Conservation (phyloP, 2,329 filamentous ascomycete genomes). For the Stachybotrys chlorohalonatus region DNA sequence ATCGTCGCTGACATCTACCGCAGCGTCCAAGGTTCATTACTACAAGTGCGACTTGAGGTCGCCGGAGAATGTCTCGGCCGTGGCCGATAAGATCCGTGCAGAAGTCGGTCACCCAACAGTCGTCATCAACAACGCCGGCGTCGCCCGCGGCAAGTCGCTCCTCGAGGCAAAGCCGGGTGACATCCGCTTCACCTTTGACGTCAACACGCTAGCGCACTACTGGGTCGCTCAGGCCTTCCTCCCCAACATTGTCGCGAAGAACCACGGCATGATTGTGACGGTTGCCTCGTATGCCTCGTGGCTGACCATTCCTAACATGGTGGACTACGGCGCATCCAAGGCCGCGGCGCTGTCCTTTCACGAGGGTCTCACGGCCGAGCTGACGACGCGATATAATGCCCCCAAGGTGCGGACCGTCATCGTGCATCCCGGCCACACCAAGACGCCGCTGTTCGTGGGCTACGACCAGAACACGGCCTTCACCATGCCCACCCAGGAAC, state of each 20-base stretch:
- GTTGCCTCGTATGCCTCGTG: slow-evolving; percentile 57
- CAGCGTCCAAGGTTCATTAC: slow-evolving; percentile 49
- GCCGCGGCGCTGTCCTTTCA: slow-evolving; percentile 59
- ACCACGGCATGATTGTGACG: slow-evolving; percentile 68
- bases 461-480: slow-evolving; percentile 43
- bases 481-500: slow-evolving; percentile 23
- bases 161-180: slow-evolving; percentile 48
- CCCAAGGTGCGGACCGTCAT: slow-evolving; percentile 56
- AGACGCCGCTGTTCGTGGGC: slow-evolving; percentile 28
- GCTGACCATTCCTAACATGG: slow-evolving; percentile 50
- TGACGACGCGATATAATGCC: slow-evolving; percentile 51
- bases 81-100: slow-evolving; percentile 42
- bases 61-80: slow-evolving; percentile 38
- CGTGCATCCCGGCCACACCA: slow-evolving; percentile 43
- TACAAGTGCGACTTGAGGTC: slow-evolving; percentile 64
- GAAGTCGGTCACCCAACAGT: slow-evolving; percentile 57
- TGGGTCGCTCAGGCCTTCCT: slow-evolving; percentile 59
- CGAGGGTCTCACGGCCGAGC: slow-evolving; percentile 52
- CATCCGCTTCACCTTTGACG: slow-evolving; percentile 59
- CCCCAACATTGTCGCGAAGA: slow-evolving; percentile 49
- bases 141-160: slow-evolving; percentile 52
- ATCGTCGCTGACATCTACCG: slow-evolving; percentile 3
- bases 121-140: slow-evolving; percentile 64
- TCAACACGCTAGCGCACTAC: slow-evolving; percentile 62
- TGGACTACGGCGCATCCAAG: slow-evolving; percentile 61